Conservation (phyloP, 2,329 filamentous ascomycete species). For the Pyricularia sp. region DNA sequence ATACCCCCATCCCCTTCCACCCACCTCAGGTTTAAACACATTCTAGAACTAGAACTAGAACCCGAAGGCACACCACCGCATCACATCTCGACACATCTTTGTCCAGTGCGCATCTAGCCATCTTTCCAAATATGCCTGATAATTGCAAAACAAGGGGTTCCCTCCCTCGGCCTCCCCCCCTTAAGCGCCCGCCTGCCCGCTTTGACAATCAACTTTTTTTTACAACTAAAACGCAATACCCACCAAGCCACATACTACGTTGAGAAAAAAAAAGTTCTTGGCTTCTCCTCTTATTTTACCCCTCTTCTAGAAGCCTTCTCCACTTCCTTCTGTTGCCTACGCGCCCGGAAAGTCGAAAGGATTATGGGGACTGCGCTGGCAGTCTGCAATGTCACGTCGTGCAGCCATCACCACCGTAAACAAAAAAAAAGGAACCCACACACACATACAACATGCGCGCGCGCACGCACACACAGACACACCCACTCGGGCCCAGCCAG, state of each 20-base stretch:
- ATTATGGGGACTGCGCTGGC: background rate
- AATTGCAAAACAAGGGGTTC: background rate
- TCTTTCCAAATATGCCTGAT: background rate
- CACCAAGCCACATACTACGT: background rate
- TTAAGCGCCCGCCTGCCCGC: background rate
- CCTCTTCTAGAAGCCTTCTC: background rate
- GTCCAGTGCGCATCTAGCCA: background rate
- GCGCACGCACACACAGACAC: too few species aligned
- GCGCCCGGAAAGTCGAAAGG: background rate
- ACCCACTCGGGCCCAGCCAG: background rate
- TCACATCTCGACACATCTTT: background rate
- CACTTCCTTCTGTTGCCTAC: background rate
- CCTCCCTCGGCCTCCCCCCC: background rate
- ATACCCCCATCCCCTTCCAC: background rate
- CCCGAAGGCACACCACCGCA: background rate
- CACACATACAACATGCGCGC: too few species aligned
- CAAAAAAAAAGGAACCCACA: too few species aligned
- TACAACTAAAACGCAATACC: background rate
- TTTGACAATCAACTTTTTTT: background rate
- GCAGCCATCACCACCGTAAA: background rate
- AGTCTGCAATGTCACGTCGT: background rate
- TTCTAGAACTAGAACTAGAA: background rate
- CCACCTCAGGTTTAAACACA: background rate
- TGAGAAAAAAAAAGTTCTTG: too few species aligned
- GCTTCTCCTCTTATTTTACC: background rate